Percentiles rank a stretch among this genome's conserved stretches.
These are phyloP conservation scores for Aspergillus sp. DNA, from an alignment of 2,329 filamentous ascomycete species.

Conservation along the genomic window DNA sequence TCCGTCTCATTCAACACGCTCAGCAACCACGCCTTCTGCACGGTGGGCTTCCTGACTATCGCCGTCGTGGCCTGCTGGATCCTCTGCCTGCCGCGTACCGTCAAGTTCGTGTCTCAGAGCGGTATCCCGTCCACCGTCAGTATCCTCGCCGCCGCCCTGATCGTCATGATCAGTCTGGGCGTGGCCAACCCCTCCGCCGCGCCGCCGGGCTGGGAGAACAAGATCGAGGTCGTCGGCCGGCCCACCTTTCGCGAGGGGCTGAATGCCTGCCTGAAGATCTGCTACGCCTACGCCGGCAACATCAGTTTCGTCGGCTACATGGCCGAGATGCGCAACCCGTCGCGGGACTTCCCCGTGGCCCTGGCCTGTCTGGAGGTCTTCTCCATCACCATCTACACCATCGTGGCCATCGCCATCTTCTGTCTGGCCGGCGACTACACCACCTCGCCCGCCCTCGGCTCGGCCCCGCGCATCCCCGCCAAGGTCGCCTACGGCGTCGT, in stretches of 20 bases:
- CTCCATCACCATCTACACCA: conserved; percentile 61
- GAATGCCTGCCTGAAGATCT: conserved; percentile 63
- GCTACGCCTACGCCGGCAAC: conserved; percentile 62
- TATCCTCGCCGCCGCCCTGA: conserved; percentile 60
- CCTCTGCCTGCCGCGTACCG: conserved; percentile 36
- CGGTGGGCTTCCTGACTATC: conserved; percentile 59
- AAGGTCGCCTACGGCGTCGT: conserved; percentile 68
- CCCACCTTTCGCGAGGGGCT: conserved; percentile 54
- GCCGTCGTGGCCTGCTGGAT: conserved; percentile 57
- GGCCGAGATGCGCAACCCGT: conserved; percentile 60
- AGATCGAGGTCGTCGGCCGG: conserved; percentile 33
- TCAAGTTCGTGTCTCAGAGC: neutral
- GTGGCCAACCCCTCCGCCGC: conserved; percentile 41
- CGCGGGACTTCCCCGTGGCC: conserved; percentile 57
- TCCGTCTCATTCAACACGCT: conserved; percentile 65
- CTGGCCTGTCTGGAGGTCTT: conserved; percentile 59
- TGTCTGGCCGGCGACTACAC: conserved; percentile 62
- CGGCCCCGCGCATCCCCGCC: conserved; percentile 53
- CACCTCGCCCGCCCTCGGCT: conserved; percentile 64
- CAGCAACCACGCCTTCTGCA: conserved; percentile 59
- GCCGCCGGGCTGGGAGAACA: conserved; percentile 14
- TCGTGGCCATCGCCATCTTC: conserved; percentile 67
- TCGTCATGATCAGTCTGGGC: conserved; percentile 65
- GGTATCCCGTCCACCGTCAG: conserved; percentile 55
- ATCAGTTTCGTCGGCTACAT: conserved; percentile 29